phyloP scores from a whole-genome alignment of 1,139 yeast species.

The Magnusiomyces starmeri region DNA sequence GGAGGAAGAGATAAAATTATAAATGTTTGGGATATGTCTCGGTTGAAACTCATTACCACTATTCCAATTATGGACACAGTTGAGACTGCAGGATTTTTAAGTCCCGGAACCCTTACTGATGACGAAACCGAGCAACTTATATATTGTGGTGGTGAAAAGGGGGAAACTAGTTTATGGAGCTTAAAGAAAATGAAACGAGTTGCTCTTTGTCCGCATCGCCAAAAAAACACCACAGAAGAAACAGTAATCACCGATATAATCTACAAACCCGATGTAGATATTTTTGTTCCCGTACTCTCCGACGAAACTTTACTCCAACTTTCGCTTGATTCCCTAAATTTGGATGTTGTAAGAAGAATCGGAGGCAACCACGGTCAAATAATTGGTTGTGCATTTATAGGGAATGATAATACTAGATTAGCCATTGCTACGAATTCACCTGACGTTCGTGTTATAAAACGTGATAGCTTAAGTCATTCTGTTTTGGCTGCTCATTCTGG shows the following conservation, averaged over 20 bases:
- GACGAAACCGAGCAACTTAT: conserved; percentile 35
- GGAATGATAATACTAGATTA: conserved; percentile 41
- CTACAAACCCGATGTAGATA: conserved; percentile 10
- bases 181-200: conserved; percentile 15
- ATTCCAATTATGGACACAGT: conserved; percentile 69
- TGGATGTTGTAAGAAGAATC: conserved; percentile 47
- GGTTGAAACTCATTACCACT: conserved; percentile 53
- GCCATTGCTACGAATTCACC: conserved; percentile 95
- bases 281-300: conserved; percentile 43
- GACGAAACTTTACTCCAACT: conserved; percentile 74
- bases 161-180: conserved; percentile 59
- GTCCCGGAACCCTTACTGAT: conserved; percentile 25
- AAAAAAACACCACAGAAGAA: conserved; percentile 20
- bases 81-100: conserved; percentile 70
- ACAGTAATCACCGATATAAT: conserved; percentile 21
- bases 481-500: conserved; percentile 75
- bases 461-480: conserved; percentile 25
- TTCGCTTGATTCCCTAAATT: conserved; percentile 26
- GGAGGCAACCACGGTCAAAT: conserved; percentile 96
- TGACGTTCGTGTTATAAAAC: conserved; percentile 66
- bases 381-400: conserved; percentile 73
- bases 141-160: conserved; percentile 79
- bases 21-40: conserved; percentile 47
- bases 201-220: conserved; percentile 8
- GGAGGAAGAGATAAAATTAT: conserved; percentile 89